Evolutionary conservation across 441 rosid species (phyloP), one percentile per base, ranked within the genome.

Genomic region (Pelargonium australe): DNA sequence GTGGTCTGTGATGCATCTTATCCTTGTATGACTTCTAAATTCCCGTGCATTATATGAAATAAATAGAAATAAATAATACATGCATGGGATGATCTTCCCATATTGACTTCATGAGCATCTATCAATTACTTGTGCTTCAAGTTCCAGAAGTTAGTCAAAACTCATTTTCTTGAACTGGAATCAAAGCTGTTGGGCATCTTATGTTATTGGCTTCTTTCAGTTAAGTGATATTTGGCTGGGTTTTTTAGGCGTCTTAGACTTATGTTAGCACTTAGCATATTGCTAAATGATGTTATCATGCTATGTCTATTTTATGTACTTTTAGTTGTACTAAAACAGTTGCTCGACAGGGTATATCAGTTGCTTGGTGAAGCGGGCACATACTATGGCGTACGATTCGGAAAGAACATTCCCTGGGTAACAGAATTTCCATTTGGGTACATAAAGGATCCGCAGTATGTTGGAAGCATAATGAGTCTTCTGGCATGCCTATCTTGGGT

Each of bases 371-470:
- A 94, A 82, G 70, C 89, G 0, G 96, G 97, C 62, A 88, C 92
- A n/a, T 91, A 89, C 74, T 89, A 94, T 63, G 95, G 97, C 17
- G 87, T 94, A n/a, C 79, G 93, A 16, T 89, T 91, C 20, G 98
- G 96, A 41, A 86, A 87, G 87, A 84, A 28, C 72, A 76, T 89
- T 71, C 92, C 91, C 0, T 91, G 98, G 98, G 97, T 87, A 57
- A 88, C 86, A 51, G 87, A 84, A 75, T 94, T 94, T 65, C 97
- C 98, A 45, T 91, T 94, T 66, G 98, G 96, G 41, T 85, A 68
- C 62, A 87, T 91, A 23, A 82, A 77, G 72, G 98, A 94, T 82
- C 98, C 97, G 40, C 98, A 89, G 67, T 91, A 89, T 73, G 85
- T 88, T 57, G 98, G 98, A 43, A 94, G 98, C 82, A 79, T 89